phyloP scores from a whole-genome alignment of 768 basidiomycete genomes.

The Phlebiopsis gigantea region DNA sequence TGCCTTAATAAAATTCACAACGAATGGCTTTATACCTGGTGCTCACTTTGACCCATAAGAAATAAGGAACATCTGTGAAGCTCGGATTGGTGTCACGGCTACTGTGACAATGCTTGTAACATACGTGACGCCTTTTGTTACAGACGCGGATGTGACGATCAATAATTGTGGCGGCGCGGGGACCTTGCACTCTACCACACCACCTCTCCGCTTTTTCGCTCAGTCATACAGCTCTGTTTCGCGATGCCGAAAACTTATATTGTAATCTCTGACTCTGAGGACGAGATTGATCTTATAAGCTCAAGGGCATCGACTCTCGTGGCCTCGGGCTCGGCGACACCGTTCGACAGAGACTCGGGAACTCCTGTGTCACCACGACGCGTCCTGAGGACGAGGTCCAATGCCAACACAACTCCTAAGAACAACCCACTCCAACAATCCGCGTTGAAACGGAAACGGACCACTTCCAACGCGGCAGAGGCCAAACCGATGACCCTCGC shows the following conservation, averaged over 20 bases:
- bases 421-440: too few species aligned
- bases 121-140: not conserved
- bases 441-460: conserved; percentile 2
- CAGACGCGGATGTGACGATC: not conserved
- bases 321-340: not conserved
- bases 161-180: not conserved
- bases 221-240: not conserved
- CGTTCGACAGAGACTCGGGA: not conserved
- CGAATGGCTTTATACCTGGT: too few species aligned
- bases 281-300: conserved; percentile 11
- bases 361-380: not conserved
- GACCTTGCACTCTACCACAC: not conserved
- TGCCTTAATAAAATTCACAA: too few species aligned
- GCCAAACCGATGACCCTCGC: not conserved
- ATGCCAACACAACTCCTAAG: not conserved
- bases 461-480: not conserved
- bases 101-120: too few species aligned
- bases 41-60: too few species aligned
- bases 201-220: not conserved
- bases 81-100: not conserved
- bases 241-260: not conserved
- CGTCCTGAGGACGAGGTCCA: not conserved
- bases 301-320: conserved; percentile 3
- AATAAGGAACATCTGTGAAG: too few species aligned
- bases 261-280: conserved; percentile 6